Base-by-base conservation (phyloP, 129 eudicot genomes). In the Oenanthe sinensis region DNA sequence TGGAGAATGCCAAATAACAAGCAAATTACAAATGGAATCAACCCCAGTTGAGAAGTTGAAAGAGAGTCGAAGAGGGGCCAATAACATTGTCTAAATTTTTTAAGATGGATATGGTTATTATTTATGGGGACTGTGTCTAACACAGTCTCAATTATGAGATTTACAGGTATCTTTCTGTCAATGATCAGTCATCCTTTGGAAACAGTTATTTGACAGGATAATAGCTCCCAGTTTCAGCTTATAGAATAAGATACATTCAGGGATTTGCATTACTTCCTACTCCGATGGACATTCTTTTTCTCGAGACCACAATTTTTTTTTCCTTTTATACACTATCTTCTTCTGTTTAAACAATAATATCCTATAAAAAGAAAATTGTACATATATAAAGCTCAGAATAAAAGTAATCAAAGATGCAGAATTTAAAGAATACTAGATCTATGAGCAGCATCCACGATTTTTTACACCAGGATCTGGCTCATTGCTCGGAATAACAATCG, bases 401-500 rank as follows among this genome's bases (percentile, higher is more conserved):
- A 26, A 46, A 46, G 39, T 16, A 43, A 58, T 39, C 26, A 45
- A 33, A 37, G 37, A 8, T 60, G 20, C 68, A 58, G 54, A 72
- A 58, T 44, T 40, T 14, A 47, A 37, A 46, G 40, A 52, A 63
- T 78, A 68, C 37, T 67, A 67, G 8, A 67, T 26, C 72, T 75
- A 79, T 8, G 72, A 30, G 75, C 86, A 83, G 58, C 86, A 83
- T 33, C 86, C 86, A 40, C 78, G 43, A 47, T 17, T 75, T 28
- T 71, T 70, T 39, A 24, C 77, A 24, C 46, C 33, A 54, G 79
- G 52, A 69, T 75, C 74, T 5, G 75, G 4, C 6, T 70, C 68
- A 24, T 58, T 73, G 39, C 70, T 55, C 6, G 86, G 81, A 49
- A 83, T 75, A 54, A 83, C 37, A 43, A 83, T 83, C 28, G 14